Conservation (phyloP, 768 basidiomycete genomes). For the Kwoniella botswanensis region DNA sequence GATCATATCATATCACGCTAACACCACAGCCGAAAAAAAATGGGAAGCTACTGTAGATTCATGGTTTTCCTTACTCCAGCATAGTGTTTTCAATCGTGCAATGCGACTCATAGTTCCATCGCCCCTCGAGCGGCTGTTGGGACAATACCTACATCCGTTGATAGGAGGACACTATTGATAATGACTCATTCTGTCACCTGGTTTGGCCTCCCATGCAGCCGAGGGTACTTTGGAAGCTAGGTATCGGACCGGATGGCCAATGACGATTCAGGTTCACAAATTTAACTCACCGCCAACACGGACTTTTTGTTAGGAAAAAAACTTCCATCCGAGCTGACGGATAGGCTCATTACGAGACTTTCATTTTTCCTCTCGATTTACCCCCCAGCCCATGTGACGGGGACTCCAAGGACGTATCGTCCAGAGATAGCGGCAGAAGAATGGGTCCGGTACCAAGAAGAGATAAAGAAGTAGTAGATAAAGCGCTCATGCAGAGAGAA, state of each 20-base stretch:
- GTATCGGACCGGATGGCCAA: background rate
- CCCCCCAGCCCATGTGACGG: background rate
- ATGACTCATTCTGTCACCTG: no score
- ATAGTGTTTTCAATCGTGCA: no score
- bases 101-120: no score
- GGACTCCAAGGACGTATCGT: background rate
- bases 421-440: background rate
- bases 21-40: no score
- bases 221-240: background rate
- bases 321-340: background rate
- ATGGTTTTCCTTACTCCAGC: no score
- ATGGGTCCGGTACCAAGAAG: background rate
- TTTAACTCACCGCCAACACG: background rate
- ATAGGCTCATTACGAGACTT: background rate
- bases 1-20: no score
- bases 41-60: no score
- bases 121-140: no score
- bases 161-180: no score
- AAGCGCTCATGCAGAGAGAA: no score
- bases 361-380: background rate
- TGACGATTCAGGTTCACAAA: background rate
- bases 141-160: no score
- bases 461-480: background rate
- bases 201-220: no score
- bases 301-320: background rate